These are phyloP conservation scores for Areca catechu DNA, from an alignment of 176 grass and related monocot species.

Conservation along the genomic window DNA sequence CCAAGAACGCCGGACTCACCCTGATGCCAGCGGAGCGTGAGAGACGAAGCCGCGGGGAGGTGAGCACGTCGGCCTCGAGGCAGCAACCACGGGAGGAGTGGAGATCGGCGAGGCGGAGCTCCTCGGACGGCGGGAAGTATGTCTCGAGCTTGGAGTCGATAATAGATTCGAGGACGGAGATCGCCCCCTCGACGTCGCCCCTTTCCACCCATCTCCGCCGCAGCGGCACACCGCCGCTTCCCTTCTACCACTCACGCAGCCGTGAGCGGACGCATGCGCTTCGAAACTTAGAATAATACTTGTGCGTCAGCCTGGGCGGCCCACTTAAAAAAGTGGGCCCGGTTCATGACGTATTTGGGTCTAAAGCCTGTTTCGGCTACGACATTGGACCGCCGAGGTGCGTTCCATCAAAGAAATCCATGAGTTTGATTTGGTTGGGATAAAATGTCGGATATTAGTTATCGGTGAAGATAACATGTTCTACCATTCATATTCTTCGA, in stretches of 20 bases:
- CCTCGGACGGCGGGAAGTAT: conserved; percentile 10
- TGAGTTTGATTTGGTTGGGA: too few relatives aligned
- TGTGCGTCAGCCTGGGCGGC: too few relatives aligned
- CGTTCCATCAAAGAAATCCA: too few relatives aligned
- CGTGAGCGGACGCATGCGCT: too few relatives aligned
- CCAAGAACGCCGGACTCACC: conserved; percentile 19
- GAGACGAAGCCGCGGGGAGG: conserved; percentile 47
- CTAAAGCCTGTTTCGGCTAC: too few relatives aligned
- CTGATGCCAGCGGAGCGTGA: conserved; percentile 16
- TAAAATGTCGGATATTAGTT: too few relatives aligned
- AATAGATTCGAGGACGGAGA: conserved; percentile 54
- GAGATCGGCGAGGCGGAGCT: conserved; percentile 51
- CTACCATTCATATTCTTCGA: too few relatives aligned
- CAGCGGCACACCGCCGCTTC: background rate
- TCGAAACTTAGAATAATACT: too few relatives aligned
- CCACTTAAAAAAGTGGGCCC: too few relatives aligned
- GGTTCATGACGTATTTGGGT: too few relatives aligned
- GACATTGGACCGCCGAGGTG: too few relatives aligned
- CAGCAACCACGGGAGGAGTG: conserved; percentile 50
- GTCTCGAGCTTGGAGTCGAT: conserved; percentile 26
- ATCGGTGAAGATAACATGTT: too few relatives aligned
- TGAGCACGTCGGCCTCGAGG: conserved; percentile 57
- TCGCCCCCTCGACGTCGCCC: conserved; percentile 55
- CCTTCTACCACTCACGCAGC: background rate
- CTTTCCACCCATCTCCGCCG: conserved; percentile 34